Evolutionary conservation across 257 asterid genomes (phyloP), one percentile per base, ranked within the genome.

Genomic region (Nicotiana obtusifolia): DNA sequence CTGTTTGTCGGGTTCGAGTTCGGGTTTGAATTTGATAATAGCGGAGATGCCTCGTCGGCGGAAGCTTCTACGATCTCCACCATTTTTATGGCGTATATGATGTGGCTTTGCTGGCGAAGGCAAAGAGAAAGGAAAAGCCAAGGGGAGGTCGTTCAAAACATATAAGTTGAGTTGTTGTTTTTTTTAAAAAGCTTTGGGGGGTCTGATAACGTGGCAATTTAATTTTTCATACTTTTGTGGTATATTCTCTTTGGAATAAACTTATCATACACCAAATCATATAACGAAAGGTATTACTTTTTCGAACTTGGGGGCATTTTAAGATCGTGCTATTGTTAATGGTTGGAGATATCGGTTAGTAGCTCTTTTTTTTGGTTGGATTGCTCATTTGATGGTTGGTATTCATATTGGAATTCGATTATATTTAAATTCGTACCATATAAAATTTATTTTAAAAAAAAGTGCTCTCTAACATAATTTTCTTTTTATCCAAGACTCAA

Each of bases 1-100:
- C 41, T 57, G 62, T 75, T 75, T 37, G 9, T 75, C 83, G 61
- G 16, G 56, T 19, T 30, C 20, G 67, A 22, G 24, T 47, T 80
- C 64, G 68, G 59, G 35, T 52, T 75, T 15, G 26, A 4, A 68
- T 52, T 81, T 9, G 68, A 54, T 19, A 67, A 17, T 20, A 81
- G 41, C 49, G 79, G 83, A 52, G 57, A 52, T 35, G 80, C 54
- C 62, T 81, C 83, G 41, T 5, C 54, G 80, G 60, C 41, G 20
- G 69, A 41, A 17, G 69, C 20, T 68, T 53, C 83, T 65, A 31
- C 75, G 78, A 80, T 65, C 61, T 80, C 83, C 76, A 47, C 83
- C 78, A 65, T 78, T 75, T 75, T 75, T 64, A 4, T 64, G 31
- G 35, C 24, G 11, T 17, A 16, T 56, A 30, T 56, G 62, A 56